Evolutionary conservation across 2,329 filamentous ascomycete species (phyloP), one percentile per base, ranked within the genome.

Genomic region (Fusarium xylarioides): DNA sequence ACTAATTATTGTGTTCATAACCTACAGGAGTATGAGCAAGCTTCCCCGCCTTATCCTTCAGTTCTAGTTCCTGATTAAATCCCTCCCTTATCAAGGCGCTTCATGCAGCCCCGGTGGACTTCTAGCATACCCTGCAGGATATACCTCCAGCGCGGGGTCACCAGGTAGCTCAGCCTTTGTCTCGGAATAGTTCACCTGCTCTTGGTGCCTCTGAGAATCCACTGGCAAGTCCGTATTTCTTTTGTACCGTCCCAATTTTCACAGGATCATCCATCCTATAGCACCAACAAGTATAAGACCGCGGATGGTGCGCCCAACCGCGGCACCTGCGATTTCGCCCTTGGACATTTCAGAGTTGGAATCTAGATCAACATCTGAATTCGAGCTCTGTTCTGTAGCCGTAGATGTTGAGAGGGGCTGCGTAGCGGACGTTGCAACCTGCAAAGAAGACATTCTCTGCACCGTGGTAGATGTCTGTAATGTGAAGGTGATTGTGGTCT

Each of bases 221-320:
- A 21, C 2, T 7, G 34, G n/a, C 3, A 18, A 7, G 5, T 10
- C 19, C 1, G 16, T 8, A 1, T 49, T 2, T 11, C 1, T n/a
- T 40, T 60, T 3, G 0, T 1, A 15, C 4, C 11, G 19, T 19
- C 1, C 37, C 2, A 19, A 8, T 4, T 5, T 18, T 32, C 23
- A 44, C 44, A 44, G 50, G 8, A 42, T 8, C 0, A 52, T 4
- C 44, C 44, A 61, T 32, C 61, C 55, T 1, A 38, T 1, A 2
- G 0, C 37, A 0, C 61, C 55, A 18, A 64, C 1, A 18, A 64
- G 6, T 5, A 52, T 5, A 0, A n/a, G 11, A 11, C 55, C 44
- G 0, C 61, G 44, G 5, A 60, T 18, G 0, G 21, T 26, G 4
- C n/a, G 43, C 6, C 55, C 61, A 8, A 61, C 61, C 4, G 43